These are phyloP conservation scores for Plantago major DNA, from an alignment of 257 asterid species.

Conservation along the genomic window DNA sequence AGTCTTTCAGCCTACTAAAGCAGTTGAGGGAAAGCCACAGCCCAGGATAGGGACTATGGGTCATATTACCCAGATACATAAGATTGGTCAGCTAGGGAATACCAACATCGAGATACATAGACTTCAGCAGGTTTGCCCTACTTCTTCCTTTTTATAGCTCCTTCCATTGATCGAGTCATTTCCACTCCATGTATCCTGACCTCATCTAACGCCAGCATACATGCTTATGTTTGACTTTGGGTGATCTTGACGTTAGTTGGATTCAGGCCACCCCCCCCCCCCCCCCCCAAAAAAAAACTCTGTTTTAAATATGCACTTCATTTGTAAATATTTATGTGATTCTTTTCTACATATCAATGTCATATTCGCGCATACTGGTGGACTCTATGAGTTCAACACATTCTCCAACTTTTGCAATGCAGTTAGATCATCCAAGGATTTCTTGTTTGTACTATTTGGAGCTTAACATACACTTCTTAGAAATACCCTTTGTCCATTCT, in stretches of 20 bases:
- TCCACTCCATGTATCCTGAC: conserved; percentile 9
- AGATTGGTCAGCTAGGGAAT: conserved; percentile 64
- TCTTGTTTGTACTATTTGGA: not conserved
- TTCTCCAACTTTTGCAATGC: conserved; percentile 3
- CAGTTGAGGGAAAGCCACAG: conserved; percentile 60
- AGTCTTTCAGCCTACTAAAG: conserved; percentile 57
- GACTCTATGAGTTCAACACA: not conserved
- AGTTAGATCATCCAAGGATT: too few relatives aligned
- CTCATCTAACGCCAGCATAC: not conserved
- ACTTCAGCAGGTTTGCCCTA: conserved; percentile 55
- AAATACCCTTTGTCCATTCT: not conserved
- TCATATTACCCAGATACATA: conserved; percentile 83
- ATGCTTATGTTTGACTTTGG: conserved; percentile 11
- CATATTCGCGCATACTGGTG: conserved; percentile 2
- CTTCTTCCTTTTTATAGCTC: not conserved
- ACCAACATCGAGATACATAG: conserved; percentile 46
- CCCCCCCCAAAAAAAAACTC: too few relatives aligned
- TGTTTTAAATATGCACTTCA: conserved; percentile 4
- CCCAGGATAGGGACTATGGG: conserved; percentile 90
- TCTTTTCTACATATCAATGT: conserved; percentile 8
- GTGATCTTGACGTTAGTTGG: not conserved
- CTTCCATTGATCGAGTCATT: conserved; percentile 7
- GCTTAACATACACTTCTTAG: conserved; percentile 10
- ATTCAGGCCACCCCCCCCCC: not conserved
- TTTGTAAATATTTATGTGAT: conserved; percentile 10